A percentile compares a stretch with the other conserved stretches of the same genome.
These are phyloP conservation scores for Vachellia collinsii DNA, from an alignment of 306 rosid species.

Conservation along the genomic window DNA sequence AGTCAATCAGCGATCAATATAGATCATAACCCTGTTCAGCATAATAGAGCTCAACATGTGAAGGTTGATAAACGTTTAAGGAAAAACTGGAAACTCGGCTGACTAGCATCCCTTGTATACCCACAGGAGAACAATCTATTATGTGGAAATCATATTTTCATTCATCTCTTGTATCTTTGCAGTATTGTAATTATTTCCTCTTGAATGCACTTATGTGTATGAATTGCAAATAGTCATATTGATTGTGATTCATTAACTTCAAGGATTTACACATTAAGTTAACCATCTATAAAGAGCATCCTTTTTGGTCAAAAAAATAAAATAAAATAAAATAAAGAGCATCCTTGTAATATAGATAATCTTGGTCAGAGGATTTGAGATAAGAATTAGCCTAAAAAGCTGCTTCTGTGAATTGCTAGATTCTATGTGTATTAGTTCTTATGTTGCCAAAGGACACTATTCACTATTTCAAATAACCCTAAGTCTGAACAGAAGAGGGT, in stretches of 20 bases:
- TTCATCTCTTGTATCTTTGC: background rate
- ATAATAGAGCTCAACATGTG: background rate
- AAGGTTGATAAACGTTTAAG: background rate
- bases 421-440: slow-evolving; percentile 13
- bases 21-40: background rate
- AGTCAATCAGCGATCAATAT: background rate
- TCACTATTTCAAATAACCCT: slow-evolving; percentile 23
- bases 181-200: background rate
- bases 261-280: background rate
- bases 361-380: background rate
- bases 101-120: background rate
- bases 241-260: background rate
- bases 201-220: background rate
- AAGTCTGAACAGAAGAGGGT: slow-evolving; percentile 6
- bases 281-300: background rate
- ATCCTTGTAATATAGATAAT: background rate
- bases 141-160: background rate
- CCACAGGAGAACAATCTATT: background rate
- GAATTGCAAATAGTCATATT: background rate
- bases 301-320: too few species aligned
- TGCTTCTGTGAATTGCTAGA: slow-evolving; percentile 16
- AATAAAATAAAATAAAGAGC: too few species aligned
- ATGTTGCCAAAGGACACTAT: slow-evolving; percentile 26
- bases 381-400: background rate
- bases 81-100: background rate